Conservation (phyloP, 306 rosid species). For the Acacia confusa region DNA sequence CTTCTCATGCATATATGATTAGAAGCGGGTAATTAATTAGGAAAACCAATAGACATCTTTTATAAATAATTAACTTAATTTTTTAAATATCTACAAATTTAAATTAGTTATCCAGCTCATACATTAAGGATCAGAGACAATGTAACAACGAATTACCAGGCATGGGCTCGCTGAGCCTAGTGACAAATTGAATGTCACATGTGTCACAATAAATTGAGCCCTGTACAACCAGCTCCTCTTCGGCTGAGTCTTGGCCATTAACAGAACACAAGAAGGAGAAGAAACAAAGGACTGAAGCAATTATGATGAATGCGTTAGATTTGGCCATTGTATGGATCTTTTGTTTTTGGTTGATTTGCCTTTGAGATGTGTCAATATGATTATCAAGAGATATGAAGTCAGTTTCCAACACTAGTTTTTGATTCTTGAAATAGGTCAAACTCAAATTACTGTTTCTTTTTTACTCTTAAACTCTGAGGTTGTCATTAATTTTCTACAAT, state of each 20-base stretch:
- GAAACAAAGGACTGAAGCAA: constrained; percentile 47
- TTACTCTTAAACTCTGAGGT: not conserved
- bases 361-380: not conserved
- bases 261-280: constrained; percentile 43
- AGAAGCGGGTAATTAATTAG: too few species aligned
- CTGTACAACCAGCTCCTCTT: constrained; percentile 30
- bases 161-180: constrained; percentile 30
- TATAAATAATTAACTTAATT: too few species aligned
- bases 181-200: constrained; percentile 55
- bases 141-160: not conserved
- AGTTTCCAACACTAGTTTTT: not conserved
- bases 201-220: constrained; percentile 70
- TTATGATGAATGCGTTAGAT: constrained; percentile 17
- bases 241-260: not conserved
- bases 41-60: too few species aligned
- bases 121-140: too few species aligned
- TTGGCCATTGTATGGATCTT: constrained; percentile 44
- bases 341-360: not conserved
- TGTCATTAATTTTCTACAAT: not conserved
- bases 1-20: too few species aligned
- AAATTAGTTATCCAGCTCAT: too few species aligned
- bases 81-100: too few species aligned
- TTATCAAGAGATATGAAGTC: not conserved
- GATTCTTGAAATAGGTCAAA: not conserved
- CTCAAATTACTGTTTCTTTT: not conserved